phyloP scores from a whole-genome alignment of 192 early-diverging fungal species.

The Backusella sp. region DNA sequence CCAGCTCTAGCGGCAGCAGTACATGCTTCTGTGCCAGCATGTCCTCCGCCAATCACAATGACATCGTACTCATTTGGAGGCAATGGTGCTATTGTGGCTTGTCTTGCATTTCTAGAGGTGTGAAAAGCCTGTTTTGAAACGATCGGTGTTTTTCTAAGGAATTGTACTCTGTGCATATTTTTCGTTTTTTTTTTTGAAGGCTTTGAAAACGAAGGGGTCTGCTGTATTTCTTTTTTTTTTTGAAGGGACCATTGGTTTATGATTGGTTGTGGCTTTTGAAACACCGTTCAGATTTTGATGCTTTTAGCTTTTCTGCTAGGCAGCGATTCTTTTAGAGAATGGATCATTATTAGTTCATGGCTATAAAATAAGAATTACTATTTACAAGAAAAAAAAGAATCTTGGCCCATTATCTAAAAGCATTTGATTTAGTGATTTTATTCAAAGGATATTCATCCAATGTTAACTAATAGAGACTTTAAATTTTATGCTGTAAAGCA shows the following conservation, averaged over 20 bases:
- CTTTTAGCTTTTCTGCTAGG: too few relatives aligned
- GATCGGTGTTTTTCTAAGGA: not conserved
- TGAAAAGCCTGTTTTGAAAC: not conserved
- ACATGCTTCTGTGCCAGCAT: slow-evolving; percentile 82
- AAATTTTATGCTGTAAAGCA: not conserved
- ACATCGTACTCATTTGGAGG: slow-evolving; percentile 54
- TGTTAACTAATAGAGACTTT: too few relatives aligned
- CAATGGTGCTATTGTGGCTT: not conserved
- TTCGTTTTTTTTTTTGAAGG: not conserved
- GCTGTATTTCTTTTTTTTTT: not conserved
- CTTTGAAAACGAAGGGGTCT: not conserved
- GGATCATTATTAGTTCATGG: too few relatives aligned
- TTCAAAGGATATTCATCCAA: too few relatives aligned
- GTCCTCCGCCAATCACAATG: slow-evolving; percentile 80
- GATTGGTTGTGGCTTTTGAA: not conserved
- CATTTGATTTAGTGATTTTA: too few relatives aligned
- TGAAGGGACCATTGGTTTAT: too few relatives aligned
- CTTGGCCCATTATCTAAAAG: too few relatives aligned
- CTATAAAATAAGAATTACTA: too few relatives aligned
- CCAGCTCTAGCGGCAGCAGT: slow-evolving; percentile 75
- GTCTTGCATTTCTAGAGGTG: not conserved
- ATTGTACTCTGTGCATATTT: not conserved
- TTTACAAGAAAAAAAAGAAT: too few relatives aligned
- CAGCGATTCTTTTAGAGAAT: too few relatives aligned
- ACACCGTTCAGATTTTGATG: not conserved